A percentile compares a stretch with the other conserved stretches of the same genome.
phyloP scores from a whole-genome alignment of 371 early-diverging fungal genomes.

The Funneliformis caledonium region DNA sequence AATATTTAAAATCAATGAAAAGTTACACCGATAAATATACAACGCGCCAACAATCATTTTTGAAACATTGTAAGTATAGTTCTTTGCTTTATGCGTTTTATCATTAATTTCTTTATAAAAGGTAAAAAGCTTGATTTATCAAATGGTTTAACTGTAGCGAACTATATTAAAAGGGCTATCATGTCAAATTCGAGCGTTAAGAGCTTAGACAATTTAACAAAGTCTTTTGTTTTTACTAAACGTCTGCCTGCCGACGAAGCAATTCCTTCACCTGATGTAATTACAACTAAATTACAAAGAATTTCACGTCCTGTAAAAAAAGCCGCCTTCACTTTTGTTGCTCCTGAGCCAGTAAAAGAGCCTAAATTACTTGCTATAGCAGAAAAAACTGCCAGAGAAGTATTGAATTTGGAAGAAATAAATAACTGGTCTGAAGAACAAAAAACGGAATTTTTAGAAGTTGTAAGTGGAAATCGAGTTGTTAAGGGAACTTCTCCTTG shows the following conservation, averaged over 20 bases:
- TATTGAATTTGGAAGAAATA: slow-evolving; percentile 51
- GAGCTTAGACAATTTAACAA: not conserved
- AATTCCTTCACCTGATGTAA: not conserved
- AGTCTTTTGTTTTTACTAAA: not conserved
- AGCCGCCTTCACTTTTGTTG: slow-evolving; percentile 59
- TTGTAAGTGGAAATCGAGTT: slow-evolving; percentile 54
- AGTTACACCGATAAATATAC: too few relatives aligned
- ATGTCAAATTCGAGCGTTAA: not conserved
- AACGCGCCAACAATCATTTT: too few relatives aligned
- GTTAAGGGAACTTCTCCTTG: slow-evolving; percentile 70
- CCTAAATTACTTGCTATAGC: slow-evolving; percentile 56
- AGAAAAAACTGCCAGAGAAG: slow-evolving; percentile 44
- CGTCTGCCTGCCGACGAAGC: not conserved
- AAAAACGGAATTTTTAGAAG: slow-evolving; percentile 45
- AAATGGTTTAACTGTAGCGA: not conserved
- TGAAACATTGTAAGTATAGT: too few relatives aligned
- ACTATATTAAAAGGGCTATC: not conserved
- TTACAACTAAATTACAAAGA: not conserved
- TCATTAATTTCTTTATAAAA: not conserved
- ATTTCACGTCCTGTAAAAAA: slow-evolving; percentile 55
- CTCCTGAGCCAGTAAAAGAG: slow-evolving; percentile 55
- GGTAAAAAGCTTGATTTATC: not conserved
- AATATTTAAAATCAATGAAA: too few relatives aligned
- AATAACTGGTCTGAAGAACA: slow-evolving; percentile 40
- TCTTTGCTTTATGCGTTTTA: not conserved